A percentile compares a stretch with the other conserved stretches of the same genome.
Evolutionary conservation across 1,284 basidiomycete genomes (phyloP).

Genomic region (Naganishia albida): DNA sequence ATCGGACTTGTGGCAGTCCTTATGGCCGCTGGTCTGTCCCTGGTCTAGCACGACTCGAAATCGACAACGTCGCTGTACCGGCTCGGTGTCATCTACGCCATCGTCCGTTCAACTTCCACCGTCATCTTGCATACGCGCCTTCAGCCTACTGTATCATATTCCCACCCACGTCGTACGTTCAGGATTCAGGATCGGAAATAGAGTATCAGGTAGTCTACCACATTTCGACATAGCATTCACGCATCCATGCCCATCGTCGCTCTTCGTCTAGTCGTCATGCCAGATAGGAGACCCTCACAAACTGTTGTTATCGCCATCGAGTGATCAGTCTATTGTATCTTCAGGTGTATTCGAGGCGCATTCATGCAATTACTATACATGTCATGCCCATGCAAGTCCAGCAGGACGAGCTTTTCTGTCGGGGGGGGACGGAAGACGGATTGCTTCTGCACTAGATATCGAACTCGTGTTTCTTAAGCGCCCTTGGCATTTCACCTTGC

Average conservation of each 20-base stretch:
- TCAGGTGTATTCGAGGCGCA: neutral
- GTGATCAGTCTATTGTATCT: conserved; percentile 10
- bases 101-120: neutral
- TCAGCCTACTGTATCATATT: conserved; percentile 27
- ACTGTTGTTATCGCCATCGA: conserved; percentile 4
- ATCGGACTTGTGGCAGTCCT: neutral
- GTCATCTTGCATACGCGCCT: neutral
- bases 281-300: neutral
- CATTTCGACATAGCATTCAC: neutral
- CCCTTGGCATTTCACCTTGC: no score
- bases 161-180: neutral
- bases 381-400: neutral
- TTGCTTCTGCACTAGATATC: no score
- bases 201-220: neutral
- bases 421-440: no score
- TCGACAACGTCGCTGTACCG: neutral
- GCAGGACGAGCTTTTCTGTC: no score
- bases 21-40: neutral
- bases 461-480: no score
- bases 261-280: no score
- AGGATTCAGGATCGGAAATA: neutral
- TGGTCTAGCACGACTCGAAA: conserved; percentile 1
- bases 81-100: neutral
- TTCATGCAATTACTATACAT: neutral
- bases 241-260: neutral